A percentile compares a stretch with the other conserved stretches of the same genome.
These are phyloP conservation scores for Globisporangium uncinulatum DNA, from an alignment of 352 stramenopile genomes.

Conservation along the genomic window DNA sequence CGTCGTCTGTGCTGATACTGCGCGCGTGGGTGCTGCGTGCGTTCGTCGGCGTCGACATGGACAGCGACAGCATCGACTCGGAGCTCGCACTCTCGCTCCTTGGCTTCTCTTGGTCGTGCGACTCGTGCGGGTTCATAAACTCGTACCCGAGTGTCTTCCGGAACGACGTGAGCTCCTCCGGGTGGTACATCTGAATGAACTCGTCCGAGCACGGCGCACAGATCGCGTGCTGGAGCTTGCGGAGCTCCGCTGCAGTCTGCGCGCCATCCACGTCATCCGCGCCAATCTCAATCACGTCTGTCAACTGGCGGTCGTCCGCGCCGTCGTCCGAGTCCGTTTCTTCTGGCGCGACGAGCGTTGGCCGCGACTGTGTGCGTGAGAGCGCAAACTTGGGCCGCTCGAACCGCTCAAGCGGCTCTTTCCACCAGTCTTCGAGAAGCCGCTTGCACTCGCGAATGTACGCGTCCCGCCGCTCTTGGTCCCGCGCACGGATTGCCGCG, in stretches of 20 bases:
- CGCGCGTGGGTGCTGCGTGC: constrained; percentile 3
- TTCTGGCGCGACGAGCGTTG: constrained; percentile 7
- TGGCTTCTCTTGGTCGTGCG: constrained; percentile 43
- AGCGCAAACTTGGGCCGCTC: constrained; percentile 35
- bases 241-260: constrained; percentile 1
- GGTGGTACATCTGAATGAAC: constrained; percentile 83
- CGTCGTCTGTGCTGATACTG: constrained; percentile 38
- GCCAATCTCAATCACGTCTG: constrained; percentile 2
- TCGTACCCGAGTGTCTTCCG: constrained; percentile 82
- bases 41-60: constrained; percentile 38
- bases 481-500: constrained; percentile 13
- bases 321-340: constrained; percentile 14
- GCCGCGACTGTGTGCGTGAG: constrained; percentile 8
- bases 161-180: constrained; percentile 81
- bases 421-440: constrained; percentile 85
- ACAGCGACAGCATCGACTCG: constrained; percentile 34
- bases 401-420: constrained; percentile 69
- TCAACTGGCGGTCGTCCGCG: not conserved
- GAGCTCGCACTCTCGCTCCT: constrained; percentile 37
- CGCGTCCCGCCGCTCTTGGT: constrained; percentile 56
- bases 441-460: constrained; percentile 76
- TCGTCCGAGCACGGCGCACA: constrained; percentile 49
- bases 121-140: constrained; percentile 83
- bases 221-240: constrained; percentile 5
- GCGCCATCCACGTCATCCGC: not conserved